Conservation (phyloP, 164 flowering plant species). For the Kingdonia uniflora region DNA sequence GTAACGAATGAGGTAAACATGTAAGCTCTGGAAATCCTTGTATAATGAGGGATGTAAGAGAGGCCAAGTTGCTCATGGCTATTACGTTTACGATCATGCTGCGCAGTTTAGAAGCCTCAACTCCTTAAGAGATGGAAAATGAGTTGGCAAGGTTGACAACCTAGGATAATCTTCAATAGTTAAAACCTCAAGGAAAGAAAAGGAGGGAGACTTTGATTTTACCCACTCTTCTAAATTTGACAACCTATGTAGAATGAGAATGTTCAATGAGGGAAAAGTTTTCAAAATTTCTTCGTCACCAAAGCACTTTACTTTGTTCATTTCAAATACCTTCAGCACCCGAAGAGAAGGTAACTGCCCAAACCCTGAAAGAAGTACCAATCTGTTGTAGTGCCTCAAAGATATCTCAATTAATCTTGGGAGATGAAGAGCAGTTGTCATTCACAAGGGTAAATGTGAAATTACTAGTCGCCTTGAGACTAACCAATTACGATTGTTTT, state of each 20-base stretch:
- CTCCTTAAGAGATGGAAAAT: constrained; percentile 3
- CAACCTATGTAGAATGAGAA: constrained; percentile 2
- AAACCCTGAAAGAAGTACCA: constrained; percentile 9
- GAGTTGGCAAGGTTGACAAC: not conserved
- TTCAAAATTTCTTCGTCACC: not conserved
- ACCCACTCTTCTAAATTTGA: constrained; percentile 15
- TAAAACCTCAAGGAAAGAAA: constrained; percentile 14
- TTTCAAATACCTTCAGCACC: not conserved
- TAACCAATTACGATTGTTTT: too few species aligned
- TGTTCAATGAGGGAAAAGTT: constrained; percentile 12
- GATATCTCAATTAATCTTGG: not conserved
- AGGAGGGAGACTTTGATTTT: not conserved
- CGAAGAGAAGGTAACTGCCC: constrained; percentile 15
- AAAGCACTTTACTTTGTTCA: constrained; percentile 6
- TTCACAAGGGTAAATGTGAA: constrained; percentile 4
- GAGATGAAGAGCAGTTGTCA: not conserved
- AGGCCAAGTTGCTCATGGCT: not conserved
- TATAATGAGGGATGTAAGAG: not conserved
- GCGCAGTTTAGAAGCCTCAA: not conserved
- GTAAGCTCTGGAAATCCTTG: not conserved
- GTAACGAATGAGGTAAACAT: not conserved
- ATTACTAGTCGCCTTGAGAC: too few species aligned
- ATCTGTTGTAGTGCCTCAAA: not conserved
- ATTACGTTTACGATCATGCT: not conserved
- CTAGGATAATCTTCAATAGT: not conserved